phyloP scores from a whole-genome alignment of 495 filamentous ascomycete genomes.

The Baudoinia panamericana region DNA sequence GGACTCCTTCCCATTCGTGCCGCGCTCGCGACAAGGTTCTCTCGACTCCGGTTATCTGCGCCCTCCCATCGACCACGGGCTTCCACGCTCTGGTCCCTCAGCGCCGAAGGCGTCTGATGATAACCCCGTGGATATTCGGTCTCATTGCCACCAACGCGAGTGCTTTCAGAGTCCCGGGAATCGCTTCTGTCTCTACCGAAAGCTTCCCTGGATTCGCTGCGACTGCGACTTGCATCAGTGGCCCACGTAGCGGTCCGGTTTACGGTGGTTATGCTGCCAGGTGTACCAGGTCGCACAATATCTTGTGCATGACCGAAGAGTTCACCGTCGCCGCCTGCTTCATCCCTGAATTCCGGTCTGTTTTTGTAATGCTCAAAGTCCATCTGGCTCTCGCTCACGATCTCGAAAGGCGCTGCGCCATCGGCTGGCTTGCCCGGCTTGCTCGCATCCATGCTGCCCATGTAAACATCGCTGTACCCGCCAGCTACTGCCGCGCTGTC shows the following conservation, averaged over 20 bases:
- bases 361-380: conserved; percentile 90
- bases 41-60: conserved; percentile 10
- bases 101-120: conserved; percentile 24
- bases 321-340: conserved; percentile 61
- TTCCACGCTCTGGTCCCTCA: conserved; percentile 24
- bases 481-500: conserved; percentile 34
- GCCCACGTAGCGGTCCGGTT: conserved; percentile 12
- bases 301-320: conserved; percentile 25
- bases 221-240: conserved; percentile 3
- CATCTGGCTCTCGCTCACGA: conserved; percentile 78
- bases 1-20: conserved; percentile 25
- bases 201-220: conserved; percentile 5
- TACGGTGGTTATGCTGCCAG: conserved; percentile 15
- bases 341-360: conserved; percentile 73
- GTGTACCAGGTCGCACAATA: conserved; percentile 25
- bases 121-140: conserved; percentile 29
- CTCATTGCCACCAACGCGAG: conserved; percentile 14
- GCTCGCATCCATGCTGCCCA: conserved; percentile 69
- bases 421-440: conserved; percentile 54
- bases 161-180: conserved; percentile 19
- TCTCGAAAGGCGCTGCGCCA: conserved; percentile 54
- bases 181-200: conserved; percentile 17
- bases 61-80: neutral
- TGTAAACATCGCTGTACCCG: conserved; percentile 47
- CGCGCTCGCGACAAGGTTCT: conserved; percentile 20